Evolutionary conservation across 192 early-diverging fungal genomes (phyloP), one percentile per base, ranked within the genome.

Genomic region (Coemansia sp.): DNA sequence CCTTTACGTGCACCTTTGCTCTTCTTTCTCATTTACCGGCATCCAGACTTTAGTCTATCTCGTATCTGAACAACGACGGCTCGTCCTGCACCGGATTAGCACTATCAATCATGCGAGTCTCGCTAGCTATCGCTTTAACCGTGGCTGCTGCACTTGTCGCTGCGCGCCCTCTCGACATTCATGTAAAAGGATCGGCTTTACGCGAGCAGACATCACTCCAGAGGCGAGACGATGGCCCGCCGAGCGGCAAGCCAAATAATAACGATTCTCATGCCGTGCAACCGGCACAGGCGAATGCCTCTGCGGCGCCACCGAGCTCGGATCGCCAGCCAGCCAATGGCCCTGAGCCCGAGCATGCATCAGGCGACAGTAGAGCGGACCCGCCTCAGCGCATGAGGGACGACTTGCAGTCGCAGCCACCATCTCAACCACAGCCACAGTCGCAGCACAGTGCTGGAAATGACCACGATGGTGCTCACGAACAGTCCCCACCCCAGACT

Each of bases 321-420:
- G 52, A 53, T 17, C 52, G 27, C n/a, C 32, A 17, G 17, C 52
- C 52, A 35, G 52, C 32, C 8, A 53, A 35, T 19, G 33, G 27
- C 29, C 52, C 52, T 35, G 52, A 53, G 17, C 33, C 52, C 33
- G 52, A 36, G 18, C 52, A 11, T 35, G 52, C 15, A 1, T 21
- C 52, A 18, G 33, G 52, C 18, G 33, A 53, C 32, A 35, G 35
- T 53, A n/a, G 52, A 35, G 7, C 17, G 32, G 52, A 53, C 19
- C 52, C 52, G 15, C 10, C 32, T 34, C 52, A 53, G n/a, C 52
- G n/a, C 52, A 35, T 53, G 52, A 35, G 33, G 29, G 32, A 53
- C n/a, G 29, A 53, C 15, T 35, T 18, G 12, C 26, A 22, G 2
- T 24, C 46, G 8, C 52, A 53, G 33, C 8, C 52, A 11, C 29